Base-by-base conservation (phyloP, 75 land plant species). In the Ceratopteris richardii region DNA sequence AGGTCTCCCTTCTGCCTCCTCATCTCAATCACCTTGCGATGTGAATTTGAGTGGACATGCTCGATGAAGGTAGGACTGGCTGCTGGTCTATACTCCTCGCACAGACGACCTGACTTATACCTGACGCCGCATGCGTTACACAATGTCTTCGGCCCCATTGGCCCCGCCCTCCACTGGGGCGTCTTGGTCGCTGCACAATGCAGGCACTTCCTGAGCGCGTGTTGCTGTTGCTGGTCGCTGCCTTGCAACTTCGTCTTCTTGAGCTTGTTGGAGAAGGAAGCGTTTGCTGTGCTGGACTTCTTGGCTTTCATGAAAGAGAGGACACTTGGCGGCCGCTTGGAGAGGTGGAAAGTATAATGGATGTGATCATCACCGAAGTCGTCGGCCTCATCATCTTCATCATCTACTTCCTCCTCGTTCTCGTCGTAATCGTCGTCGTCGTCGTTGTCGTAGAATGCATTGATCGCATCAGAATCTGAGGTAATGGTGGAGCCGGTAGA, bases 101-200 rank as follows among this genome's bases (percentile, higher is more conserved):
- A 84, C 18, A 93, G 72, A 51, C 98, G 58, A 12, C 98, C 98
- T 9, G 98, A 89, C 52, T 93, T 93, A 77, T 80, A 93, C 63
- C 98, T 66, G 29, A 93, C 98, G 0, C 98, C 95, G 54, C 98
- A 93, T 10, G 98, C 98, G 56, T 93, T 93, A 79, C 98, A 93
- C 20, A 93, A 61, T 10, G 96, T 93, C 53, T 93, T 93, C 31
- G 98, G 98, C 0, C 98, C 98, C 91, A 86, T 74, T 1, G 98
- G 98, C 18, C 98, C 98, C 30, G 98, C 81, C 36, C 96, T 63
- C 98, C 98, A 94, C 68, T 94, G 98, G 5, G 98, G 98, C 22
- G 98, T 94, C 63, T 87, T 87, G 55, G 79, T 79, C 18, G 96
- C 81, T 25, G 71, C 76, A 57, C 98, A 94, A 50, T 94, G 98